These are phyloP conservation scores for Pyricularia sp. DNA, from an alignment of 2,329 filamentous ascomycete genomes.

Conservation along the genomic window DNA sequence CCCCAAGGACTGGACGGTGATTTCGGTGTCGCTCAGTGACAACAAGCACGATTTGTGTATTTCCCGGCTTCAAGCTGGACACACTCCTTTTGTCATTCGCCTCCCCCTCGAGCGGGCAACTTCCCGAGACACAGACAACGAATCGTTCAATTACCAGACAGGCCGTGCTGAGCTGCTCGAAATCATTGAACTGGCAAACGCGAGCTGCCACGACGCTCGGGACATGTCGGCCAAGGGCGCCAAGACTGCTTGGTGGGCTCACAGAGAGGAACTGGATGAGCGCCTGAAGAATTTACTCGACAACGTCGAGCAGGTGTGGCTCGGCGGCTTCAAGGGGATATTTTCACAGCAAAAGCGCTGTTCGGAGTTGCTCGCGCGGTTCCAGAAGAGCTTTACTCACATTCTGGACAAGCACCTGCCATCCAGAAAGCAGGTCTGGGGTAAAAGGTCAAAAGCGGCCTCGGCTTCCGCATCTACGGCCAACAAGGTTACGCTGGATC, in stretches of 20 bases:
- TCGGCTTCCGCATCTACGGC: slow-evolving; percentile 12
- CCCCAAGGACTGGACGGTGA: slow-evolving; percentile 67
- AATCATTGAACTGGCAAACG: slow-evolving; percentile 70
- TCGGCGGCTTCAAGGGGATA: slow-evolving; percentile 90
- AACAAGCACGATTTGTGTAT: slow-evolving; percentile 75
- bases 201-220: slow-evolving; percentile 61
- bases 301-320: slow-evolving; percentile 86
- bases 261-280: slow-evolving; percentile 66
- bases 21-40: slow-evolving; percentile 77
- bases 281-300: slow-evolving; percentile 65
- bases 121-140: slow-evolving; percentile 62
- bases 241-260: slow-evolving; percentile 79
- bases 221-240: slow-evolving; percentile 62
- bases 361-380: slow-evolving; percentile 54
- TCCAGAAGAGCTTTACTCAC: slow-evolving; percentile 64
- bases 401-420: slow-evolving; percentile 77
- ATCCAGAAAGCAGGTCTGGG: slow-evolving; percentile 54
- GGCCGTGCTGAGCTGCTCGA: slow-evolving; percentile 69
- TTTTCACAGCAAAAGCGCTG: slow-evolving; percentile 58
- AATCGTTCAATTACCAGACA: slow-evolving; percentile 72
- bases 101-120: slow-evolving; percentile 74
- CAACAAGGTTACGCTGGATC: slow-evolving; percentile 35
- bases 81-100: slow-evolving; percentile 73
- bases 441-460: slow-evolving; percentile 37
- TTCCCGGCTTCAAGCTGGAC: slow-evolving; percentile 64